Conservation (phyloP, 2,329 filamentous ascomycete genomes). For the Curvularia hawaiiensis region DNA sequence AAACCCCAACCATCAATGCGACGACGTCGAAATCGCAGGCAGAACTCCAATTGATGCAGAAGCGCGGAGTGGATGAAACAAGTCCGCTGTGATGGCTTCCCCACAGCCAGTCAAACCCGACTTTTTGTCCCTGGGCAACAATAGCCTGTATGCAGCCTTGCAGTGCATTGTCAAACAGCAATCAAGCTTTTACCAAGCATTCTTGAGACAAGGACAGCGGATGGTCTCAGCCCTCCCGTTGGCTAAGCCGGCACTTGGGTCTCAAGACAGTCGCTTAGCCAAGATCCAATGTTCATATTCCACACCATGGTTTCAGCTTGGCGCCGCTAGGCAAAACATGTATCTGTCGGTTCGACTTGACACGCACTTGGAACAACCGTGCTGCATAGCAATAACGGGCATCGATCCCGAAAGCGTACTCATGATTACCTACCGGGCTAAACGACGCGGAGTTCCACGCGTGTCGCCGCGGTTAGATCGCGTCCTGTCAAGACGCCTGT, state of each 20-base stretch:
- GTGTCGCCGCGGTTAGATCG: not conserved
- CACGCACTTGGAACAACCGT: conserved; percentile 32
- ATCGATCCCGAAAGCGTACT: conserved; percentile 11
- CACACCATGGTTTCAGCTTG: conserved; percentile 47
- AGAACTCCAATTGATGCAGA: conserved; percentile 3
- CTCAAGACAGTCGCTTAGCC: conserved; percentile 34
- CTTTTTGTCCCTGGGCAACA: not conserved
- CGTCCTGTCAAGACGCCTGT: not conserved
- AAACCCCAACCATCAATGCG: not conserved
- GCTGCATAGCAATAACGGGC: conserved; percentile 1
- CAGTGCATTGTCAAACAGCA: conserved; percentile 4
- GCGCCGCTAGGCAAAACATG: conserved; percentile 33
- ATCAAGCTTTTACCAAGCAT: conserved; percentile 39
- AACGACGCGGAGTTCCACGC: conserved; percentile 4
- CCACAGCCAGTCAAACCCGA: conserved; percentile 9
- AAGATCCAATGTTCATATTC: conserved; percentile 30
- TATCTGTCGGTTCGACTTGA: conserved; percentile 26
- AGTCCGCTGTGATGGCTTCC: not conserved
- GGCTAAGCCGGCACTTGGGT: conserved; percentile 28
- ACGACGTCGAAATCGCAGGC: not conserved
- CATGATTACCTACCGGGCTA: not conserved
- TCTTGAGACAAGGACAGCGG: conserved; percentile 25
- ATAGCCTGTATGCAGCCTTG: not conserved
- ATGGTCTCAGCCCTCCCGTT: conserved; percentile 27
- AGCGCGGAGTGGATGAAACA: conserved; percentile 16